A percentile compares a stretch with the other conserved stretches of the same genome.
Evolutionary conservation across 345 rosid genomes (phyloP).

Genomic region (Gossypium anomalum): DNA sequence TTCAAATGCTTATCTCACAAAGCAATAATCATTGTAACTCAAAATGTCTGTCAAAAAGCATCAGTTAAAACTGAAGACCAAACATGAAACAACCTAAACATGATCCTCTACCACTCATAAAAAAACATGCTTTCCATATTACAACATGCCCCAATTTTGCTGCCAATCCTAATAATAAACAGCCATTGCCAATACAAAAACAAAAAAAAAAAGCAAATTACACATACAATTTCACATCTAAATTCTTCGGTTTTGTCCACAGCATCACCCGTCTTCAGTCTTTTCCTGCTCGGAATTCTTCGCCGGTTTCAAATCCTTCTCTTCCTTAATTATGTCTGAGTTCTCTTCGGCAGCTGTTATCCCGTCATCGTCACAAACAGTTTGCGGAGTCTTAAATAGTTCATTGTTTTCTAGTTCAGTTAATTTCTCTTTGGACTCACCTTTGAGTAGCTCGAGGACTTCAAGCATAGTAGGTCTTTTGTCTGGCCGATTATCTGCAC

Average conservation of each 20-base stretch:
- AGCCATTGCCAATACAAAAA: not conserved
- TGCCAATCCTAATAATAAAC: constrained; percentile 6
- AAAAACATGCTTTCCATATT: constrained; percentile 8
- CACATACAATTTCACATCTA: constrained; percentile 13
- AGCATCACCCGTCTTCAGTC: not conserved
- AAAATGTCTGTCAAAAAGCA: no score
- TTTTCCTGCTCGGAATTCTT: constrained; percentile 12
- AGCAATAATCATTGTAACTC: no score
- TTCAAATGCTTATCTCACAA: no score
- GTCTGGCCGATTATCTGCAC: constrained; percentile 49
- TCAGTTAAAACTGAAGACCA: no score
- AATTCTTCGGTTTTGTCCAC: not conserved
- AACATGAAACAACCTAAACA: not conserved
- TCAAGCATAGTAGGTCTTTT: constrained; percentile 66
- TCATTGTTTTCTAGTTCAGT: constrained; percentile 57
- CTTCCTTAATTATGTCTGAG: constrained; percentile 48
- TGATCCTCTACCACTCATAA: not conserved
- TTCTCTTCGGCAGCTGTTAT: constrained; percentile 36
- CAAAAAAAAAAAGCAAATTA: not conserved
- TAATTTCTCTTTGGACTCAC: constrained; percentile 51
- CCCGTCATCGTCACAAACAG: constrained; percentile 27
- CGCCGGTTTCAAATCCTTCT: constrained; percentile 31
- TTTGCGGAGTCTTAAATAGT: constrained; percentile 40
- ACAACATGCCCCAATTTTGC: not conserved
- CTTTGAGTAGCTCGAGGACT: constrained; percentile 59